These are phyloP conservation scores for Castanopsis chinensis DNA, from an alignment of 306 rosid genomes.

Conservation along the genomic window DNA sequence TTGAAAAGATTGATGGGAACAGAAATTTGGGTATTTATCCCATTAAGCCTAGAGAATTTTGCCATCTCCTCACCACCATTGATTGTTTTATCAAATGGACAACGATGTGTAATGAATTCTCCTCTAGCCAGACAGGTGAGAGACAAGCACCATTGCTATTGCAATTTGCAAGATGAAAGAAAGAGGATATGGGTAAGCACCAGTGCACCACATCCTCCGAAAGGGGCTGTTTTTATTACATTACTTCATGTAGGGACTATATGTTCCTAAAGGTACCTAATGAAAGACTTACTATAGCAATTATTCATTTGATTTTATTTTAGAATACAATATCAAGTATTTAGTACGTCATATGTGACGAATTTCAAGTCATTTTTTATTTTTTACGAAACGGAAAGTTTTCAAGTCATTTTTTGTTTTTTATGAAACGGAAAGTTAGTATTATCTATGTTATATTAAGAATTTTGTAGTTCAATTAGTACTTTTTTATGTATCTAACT, in stretches of 20 bases:
- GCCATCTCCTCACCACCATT: conserved; percentile 5
- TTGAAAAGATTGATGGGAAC: conserved; percentile 47
- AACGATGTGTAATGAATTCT: conserved; percentile 26
- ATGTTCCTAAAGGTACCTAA: conserved; percentile 15
- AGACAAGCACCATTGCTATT: conserved; percentile 17
- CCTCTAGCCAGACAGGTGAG: conserved; percentile 29
- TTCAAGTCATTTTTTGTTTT: not conserved
- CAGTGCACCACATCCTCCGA: conserved; percentile 11
- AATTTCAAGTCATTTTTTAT: not conserved
- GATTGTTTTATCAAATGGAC: conserved; percentile 30
- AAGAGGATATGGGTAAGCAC: conserved; percentile 27
- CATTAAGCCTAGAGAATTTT: conserved; percentile 18
- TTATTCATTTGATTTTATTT: not conserved
- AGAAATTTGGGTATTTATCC: conserved; percentile 26
- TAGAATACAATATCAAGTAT: not conserved
- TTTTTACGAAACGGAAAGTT: not conserved
- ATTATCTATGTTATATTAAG: too few relatives aligned
- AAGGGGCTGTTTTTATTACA: conserved; percentile 23
- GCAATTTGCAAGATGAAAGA: conserved; percentile 33
- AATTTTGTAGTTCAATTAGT: too few relatives aligned
- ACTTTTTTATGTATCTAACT: too few relatives aligned
- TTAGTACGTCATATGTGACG: not conserved
- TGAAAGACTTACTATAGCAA: conserved; percentile 20
- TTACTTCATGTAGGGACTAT: conserved; percentile 26
- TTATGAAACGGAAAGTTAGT: not conserved